phyloP scores from a whole-genome alignment of 352 stramenopile species.

The Pythium aphanidermatum region DNA sequence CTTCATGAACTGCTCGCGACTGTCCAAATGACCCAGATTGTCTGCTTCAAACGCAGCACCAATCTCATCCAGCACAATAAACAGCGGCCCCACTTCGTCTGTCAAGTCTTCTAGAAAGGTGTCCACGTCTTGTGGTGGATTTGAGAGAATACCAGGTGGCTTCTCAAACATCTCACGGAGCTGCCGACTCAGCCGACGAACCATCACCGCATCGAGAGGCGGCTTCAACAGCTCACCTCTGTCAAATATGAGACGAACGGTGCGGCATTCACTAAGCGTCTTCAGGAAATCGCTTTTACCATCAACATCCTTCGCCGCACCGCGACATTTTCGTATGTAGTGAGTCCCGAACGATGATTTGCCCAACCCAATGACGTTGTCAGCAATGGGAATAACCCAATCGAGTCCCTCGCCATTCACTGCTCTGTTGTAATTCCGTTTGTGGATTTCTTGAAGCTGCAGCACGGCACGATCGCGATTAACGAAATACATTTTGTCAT shows the following conservation, averaged over 20 bases:
- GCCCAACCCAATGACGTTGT: constrained; percentile 11
- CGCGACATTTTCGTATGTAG: constrained; percentile 10
- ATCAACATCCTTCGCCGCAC: neutral
- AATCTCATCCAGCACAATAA: constrained; percentile 20
- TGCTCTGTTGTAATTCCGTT: constrained; percentile 3
- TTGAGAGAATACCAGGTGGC: neutral
- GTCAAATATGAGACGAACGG: constrained; percentile 1
- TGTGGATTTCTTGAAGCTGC: constrained; percentile 1
- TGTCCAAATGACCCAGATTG: neutral
- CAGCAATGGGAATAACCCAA: constrained; percentile 7
- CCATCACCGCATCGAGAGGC: neutral
- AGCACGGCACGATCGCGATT: constrained; percentile 1
- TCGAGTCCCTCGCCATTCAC: neutral
- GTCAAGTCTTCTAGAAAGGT: constrained; percentile 5
- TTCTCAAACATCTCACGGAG: neutral
- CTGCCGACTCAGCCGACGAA: neutral
- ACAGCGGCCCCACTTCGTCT: constrained; percentile 17
- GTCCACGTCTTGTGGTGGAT: neutral
- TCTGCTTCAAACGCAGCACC: neutral
- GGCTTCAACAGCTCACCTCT: neutral
- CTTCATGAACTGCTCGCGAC: constrained; percentile 5
- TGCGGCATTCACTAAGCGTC: constrained; percentile 7
- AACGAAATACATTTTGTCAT: constrained; percentile 3
- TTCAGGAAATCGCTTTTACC: neutral
- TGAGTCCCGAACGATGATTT: constrained; percentile 11